Base-by-base conservation (phyloP, 148 eudicot genomes). In the Rhododendron williamsianum region DNA sequence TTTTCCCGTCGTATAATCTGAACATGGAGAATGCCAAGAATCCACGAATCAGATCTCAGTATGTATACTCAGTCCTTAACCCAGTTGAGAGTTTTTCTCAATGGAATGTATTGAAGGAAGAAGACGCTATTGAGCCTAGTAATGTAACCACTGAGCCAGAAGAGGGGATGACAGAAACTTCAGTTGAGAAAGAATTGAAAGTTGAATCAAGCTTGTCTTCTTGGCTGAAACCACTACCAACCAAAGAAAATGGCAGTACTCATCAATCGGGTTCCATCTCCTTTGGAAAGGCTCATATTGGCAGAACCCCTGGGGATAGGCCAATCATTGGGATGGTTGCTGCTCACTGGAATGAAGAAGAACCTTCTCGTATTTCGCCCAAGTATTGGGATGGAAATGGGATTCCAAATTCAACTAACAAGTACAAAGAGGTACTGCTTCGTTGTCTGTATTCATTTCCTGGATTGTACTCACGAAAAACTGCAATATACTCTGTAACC, bases 331-430 rank as follows among this genome's bases (percentile, higher is more conserved):
- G 98, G 76, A 85, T 90, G 89, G 97, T 96, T 72, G 95, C 98
- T 67, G 87, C 93, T 51, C 97, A 94, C 83, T 95, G 97, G 98
- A 93, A 90, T 81, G 92, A 92, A 79, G 92, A 89, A 27, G 90
- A 90, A 79, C 48, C 87, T 85, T 82, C 94, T 52, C 87, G 78
- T 56, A 72, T 88, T 83, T 92, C 94, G 46, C 96, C 94, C 43
- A 93, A 91, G 84, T 86, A 86, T 87, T 94, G 95, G 93, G 98
- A 92, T 92, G 99, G 95, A n/a, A 97, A 95, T 89, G 99, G 99
- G 63, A 97, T 97, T 82, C 98, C 98, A 30, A 97, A 95, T 89
- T 93, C 99, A 78, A 97, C 98, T 13, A 91, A 91, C 72, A 97
- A 97, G 87, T 97, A 97, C 88, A 95, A 95, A 90, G 98, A 97